Conservation (phyloP, 495 filamentous ascomycete genomes). For the Penicillium cosmopolitanum region DNA sequence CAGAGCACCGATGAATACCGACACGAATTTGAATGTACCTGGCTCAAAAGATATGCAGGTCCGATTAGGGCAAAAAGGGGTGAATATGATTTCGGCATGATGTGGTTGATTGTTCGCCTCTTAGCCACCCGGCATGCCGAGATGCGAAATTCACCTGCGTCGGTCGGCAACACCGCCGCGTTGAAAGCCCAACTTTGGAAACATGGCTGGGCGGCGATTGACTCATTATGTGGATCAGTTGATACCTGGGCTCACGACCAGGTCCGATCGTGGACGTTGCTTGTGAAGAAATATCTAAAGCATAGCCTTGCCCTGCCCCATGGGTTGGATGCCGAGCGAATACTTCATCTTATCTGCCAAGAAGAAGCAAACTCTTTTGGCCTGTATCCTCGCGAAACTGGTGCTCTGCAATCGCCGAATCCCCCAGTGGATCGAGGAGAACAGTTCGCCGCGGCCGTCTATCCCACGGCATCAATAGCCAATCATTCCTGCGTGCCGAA, state of each 20-base stretch:
- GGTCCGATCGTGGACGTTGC: conserved; percentile 33
- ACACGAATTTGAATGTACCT: conserved; percentile 42
- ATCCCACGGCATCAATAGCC: conserved; percentile 41
- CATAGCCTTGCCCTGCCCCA: conserved; percentile 29
- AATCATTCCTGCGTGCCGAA: conserved; percentile 47
- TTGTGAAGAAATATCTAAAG: conserved; percentile 45
- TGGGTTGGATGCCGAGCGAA: conserved; percentile 19
- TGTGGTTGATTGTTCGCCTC: conserved; percentile 45
- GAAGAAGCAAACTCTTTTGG: conserved; percentile 49
- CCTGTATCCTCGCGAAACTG: conserved; percentile 45
- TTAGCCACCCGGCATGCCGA: conserved; percentile 35
- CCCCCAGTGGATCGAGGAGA: conserved; percentile 32
- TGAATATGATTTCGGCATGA: conserved; percentile 46
- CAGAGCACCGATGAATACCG: conserved; percentile 27
- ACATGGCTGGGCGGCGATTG: conserved; percentile 35
- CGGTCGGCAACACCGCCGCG: background rate
- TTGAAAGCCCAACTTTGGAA: conserved; percentile 14
- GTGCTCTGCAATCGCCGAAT: conserved; percentile 23
- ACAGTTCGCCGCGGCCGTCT: conserved; percentile 45
- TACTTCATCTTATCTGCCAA: conserved; percentile 40
- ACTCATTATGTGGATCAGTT: conserved; percentile 38
- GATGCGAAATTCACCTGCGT: background rate
- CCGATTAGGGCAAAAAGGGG: conserved; percentile 38
- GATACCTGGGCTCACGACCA: conserved; percentile 42
- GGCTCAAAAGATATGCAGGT: conserved; percentile 35